Conservation (phyloP, 345 rosid genomes). For the Erodium maritimum region DNA sequence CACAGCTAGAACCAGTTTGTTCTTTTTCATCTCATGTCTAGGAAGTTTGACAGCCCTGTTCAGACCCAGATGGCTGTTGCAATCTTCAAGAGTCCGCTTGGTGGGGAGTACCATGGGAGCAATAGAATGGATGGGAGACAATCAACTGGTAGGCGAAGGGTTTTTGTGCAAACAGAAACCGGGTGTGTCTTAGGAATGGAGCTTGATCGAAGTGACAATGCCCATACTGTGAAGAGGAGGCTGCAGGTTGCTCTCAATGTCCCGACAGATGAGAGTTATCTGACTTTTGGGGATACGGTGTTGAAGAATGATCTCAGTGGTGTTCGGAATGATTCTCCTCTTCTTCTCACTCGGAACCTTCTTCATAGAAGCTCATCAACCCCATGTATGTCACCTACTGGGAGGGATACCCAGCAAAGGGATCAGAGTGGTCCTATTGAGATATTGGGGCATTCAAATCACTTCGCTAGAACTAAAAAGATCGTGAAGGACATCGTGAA, state of each 20-base stretch:
- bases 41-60: constrained; percentile 86
- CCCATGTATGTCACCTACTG: constrained; percentile 95
- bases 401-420: constrained; percentile 66
- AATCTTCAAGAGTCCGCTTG: constrained; percentile 59
- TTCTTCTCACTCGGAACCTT: constrained; percentile 64
- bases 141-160: constrained; percentile 63
- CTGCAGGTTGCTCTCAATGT: constrained; percentile 82
- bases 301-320: constrained; percentile 85
- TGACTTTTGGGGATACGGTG: constrained; percentile 80
- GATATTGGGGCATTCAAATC: constrained; percentile 56
- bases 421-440: constrained; percentile 85
- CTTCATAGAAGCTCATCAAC: constrained; percentile 93
- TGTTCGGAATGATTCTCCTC: constrained; percentile 77
- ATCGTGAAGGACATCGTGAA: constrained; percentile 60
- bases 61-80: constrained; percentile 96
- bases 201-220: constrained; percentile 87
- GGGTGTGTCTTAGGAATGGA: constrained; percentile 98
- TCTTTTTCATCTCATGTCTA: constrained; percentile 58
- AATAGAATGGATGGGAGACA: constrained; percentile 59
- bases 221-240: constrained; percentile 86
- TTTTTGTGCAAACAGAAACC: constrained; percentile 91
- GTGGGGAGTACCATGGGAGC: constrained; percentile 47
- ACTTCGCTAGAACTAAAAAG: constrained; percentile 31
- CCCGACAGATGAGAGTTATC: constrained; percentile 66
- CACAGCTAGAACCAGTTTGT: constrained; percentile 18